Conservation (phyloP, 2,329 filamentous ascomycete species). For the Penicillium crustosum region DNA sequence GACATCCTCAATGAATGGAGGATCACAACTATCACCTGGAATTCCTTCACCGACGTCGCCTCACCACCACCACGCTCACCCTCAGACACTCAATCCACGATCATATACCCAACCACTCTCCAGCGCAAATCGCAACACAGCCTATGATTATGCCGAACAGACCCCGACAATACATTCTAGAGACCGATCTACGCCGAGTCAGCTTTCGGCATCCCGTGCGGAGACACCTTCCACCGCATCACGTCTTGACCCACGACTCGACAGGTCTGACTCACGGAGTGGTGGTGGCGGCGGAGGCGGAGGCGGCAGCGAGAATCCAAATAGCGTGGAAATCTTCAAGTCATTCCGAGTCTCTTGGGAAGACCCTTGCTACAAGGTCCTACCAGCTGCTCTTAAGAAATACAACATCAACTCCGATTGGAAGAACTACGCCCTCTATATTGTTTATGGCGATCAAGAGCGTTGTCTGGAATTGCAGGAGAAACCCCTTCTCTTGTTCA, state of each 20-base stretch:
- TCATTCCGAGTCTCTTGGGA: conserved; percentile 98
- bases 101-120: conserved; percentile 42
- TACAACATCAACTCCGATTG: conserved; percentile 98
- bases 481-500: conserved; percentile 92
- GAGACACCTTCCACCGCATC: conserved; percentile 32
- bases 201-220: conserved; percentile 31
- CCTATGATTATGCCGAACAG: conserved; percentile 44
- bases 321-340: conserved; percentile 91
- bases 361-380: conserved; percentile 94
- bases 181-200: conserved; percentile 36
- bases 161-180: conserved; percentile 30
- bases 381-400: conserved; percentile 92
- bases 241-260: conserved; percentile 8
- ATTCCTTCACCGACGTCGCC: conserved; percentile 49
- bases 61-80: conserved; percentile 40
- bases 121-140: conserved; percentile 27
- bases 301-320: conserved; percentile 25
- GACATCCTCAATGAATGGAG: conserved; percentile 64
- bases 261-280: conserved; percentile 30
- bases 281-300: conserved; percentile 18
- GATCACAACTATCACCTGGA: conserved; percentile 54
- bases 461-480: conserved; percentile 88
- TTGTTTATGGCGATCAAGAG: conserved; percentile 98
- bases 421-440: conserved; percentile 96
- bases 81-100: conserved; percentile 45